These are phyloP conservation scores for Rutstroemia sp. DNA, from an alignment of 2,329 filamentous ascomycete genomes.

Conservation along the genomic window DNA sequence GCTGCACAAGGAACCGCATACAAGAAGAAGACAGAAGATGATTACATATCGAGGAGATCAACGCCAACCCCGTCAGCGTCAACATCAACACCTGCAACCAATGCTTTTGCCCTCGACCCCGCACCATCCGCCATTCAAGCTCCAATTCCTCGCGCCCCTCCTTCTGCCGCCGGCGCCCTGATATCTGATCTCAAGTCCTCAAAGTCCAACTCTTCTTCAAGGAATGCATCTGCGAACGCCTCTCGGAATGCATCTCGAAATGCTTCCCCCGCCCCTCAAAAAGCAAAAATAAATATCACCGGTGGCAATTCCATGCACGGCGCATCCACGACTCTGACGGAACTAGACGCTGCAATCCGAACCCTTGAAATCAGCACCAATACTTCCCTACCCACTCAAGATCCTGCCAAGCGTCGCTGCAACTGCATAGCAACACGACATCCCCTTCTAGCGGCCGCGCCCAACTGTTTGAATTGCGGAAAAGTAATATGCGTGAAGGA, in stretches of 20 bases:
- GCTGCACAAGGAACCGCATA: constrained; percentile 57
- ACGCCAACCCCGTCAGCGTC: constrained; percentile 32
- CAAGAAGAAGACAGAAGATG: constrained; percentile 62
- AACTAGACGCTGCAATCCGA: constrained; percentile 75
- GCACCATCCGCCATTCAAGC: constrained; percentile 43
- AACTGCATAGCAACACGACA: constrained; percentile 85
- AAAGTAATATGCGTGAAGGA: constrained; percentile 95
- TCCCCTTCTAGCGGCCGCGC: constrained; percentile 80
- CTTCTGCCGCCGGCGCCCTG: constrained; percentile 65
- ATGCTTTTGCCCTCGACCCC: constrained; percentile 36
- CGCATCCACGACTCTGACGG: constrained; percentile 63
- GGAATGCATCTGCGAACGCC: constrained; percentile 44
- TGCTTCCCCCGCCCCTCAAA: constrained; percentile 26
- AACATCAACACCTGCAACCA: constrained; percentile 17
- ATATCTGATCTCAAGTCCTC: constrained; percentile 67
- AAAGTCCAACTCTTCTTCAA: constrained; percentile 39
- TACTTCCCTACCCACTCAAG: constrained; percentile 51
- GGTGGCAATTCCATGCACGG: constrained; percentile 80
- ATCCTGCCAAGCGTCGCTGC: constrained; percentile 59
- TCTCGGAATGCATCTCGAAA: constrained; percentile 26
- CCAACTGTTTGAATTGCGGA: constrained; percentile 86
- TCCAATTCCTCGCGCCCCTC: constrained; percentile 33
- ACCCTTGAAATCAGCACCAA: constrained; percentile 89
- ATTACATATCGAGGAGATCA: constrained; percentile 56
- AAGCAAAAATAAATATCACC: constrained; percentile 62